Evolutionary conservation across 768 basidiomycete species (phyloP).

Genomic region (Agrocybe pediades): DNA sequence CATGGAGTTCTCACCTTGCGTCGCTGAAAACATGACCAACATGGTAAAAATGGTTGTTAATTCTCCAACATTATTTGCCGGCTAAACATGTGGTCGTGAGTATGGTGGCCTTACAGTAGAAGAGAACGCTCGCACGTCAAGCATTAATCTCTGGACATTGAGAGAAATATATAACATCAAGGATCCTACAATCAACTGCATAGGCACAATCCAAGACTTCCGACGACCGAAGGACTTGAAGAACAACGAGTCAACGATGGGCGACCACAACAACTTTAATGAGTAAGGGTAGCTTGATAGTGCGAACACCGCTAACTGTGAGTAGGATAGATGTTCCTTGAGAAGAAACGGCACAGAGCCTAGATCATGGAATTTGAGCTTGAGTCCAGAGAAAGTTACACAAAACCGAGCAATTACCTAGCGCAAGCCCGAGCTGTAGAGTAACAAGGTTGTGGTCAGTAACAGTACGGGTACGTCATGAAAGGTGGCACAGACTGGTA

Average conservation of each 20-base stretch:
- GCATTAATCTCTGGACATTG: constrained; percentile 75
- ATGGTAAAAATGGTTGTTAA: constrained; percentile 86
- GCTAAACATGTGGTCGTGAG: constrained; percentile 47
- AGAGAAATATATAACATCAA: constrained; percentile 80
- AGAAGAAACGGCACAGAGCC: constrained; percentile 97
- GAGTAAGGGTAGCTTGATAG: constrained; percentile 95
- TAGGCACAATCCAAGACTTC: constrained; percentile 99
- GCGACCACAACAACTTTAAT: constrained; percentile 95
- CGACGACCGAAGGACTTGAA: constrained; percentile 83
- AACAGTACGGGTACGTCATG: constrained; percentile 7
- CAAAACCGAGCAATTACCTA: constrained; percentile 50
- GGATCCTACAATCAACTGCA: constrained; percentile 87
- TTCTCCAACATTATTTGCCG: constrained; percentile 73
- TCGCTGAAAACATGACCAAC: constrained; percentile 93
- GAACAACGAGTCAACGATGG: constrained; percentile 93
- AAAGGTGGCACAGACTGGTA: constrained; percentile 64
- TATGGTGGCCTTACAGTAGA: constrained; percentile 4
- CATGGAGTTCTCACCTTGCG: constrained; percentile 70
- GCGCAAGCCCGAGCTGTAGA: constrained; percentile 79
- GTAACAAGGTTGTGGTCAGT: too few relatives aligned
- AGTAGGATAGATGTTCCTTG: constrained; percentile 94
- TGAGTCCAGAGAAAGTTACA: not conserved
- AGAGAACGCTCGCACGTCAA: constrained; percentile 55
- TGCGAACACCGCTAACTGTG: constrained; percentile 93
- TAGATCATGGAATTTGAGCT: constrained; percentile 26